These are phyloP conservation scores for Globisporangium yorkense DNA, from an alignment of 352 stramenopile species.

Conservation along the genomic window DNA sequence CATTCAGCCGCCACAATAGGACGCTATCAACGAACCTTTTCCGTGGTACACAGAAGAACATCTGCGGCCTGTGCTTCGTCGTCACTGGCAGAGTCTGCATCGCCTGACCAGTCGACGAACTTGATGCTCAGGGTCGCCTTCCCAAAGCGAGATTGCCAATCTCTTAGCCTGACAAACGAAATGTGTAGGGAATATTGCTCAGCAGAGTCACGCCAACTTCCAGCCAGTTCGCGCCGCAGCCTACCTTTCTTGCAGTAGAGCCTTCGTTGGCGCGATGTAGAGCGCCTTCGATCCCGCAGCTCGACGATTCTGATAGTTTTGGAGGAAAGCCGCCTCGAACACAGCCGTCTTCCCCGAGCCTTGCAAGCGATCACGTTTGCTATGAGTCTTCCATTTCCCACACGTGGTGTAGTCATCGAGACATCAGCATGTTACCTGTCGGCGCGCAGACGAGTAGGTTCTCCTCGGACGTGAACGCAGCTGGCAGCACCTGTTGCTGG, in stretches of 20 bases:
- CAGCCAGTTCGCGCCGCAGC: background rate
- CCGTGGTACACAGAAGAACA: slow-evolving; percentile 35
- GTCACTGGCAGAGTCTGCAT: slow-evolving; percentile 6
- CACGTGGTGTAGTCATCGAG: background rate
- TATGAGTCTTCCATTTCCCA: background rate
- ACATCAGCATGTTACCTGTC: slow-evolving; percentile 19
- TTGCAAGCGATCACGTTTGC: background rate
- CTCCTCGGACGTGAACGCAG: slow-evolving; percentile 20
- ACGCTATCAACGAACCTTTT: slow-evolving; percentile 22
- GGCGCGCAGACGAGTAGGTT: slow-evolving; percentile 42
- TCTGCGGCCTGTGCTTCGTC: slow-evolving; percentile 15
- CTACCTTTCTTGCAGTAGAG: slow-evolving; percentile 42
- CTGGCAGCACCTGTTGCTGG: slow-evolving; percentile 31
- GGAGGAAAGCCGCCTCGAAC: slow-evolving; percentile 42
- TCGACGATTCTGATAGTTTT: slow-evolving; percentile 12
- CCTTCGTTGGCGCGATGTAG: slow-evolving; percentile 42
- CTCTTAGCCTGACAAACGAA: slow-evolving; percentile 14
- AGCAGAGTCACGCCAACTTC: too few species aligned
- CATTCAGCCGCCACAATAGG: background rate
- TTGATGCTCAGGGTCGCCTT: slow-evolving; percentile 18
- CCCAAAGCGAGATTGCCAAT: slow-evolving; percentile 38
- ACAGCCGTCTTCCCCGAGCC: slow-evolving; percentile 43
- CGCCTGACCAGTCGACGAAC: slow-evolving; percentile 33
- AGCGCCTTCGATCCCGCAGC: slow-evolving; percentile 19
- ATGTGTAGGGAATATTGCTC: background rate